These are phyloP conservation scores for Botrytis tulipae DNA, from an alignment of 2,329 filamentous ascomycete genomes.

Conservation along the genomic window DNA sequence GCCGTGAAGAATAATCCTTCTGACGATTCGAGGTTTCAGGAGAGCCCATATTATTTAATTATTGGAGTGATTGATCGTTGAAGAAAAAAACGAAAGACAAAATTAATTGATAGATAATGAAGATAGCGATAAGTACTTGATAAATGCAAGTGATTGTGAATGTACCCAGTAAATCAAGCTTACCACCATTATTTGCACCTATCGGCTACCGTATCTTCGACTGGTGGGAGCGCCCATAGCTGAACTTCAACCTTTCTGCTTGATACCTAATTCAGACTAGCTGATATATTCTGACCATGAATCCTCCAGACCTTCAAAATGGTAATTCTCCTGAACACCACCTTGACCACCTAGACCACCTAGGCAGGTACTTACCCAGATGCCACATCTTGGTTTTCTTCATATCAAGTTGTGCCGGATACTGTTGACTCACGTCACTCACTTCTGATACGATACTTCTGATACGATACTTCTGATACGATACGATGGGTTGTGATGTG, in stretches of 20 bases:
- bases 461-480: no score
- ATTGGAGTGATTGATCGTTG: neutral
- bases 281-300: neutral
- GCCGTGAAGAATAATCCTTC: conserved; percentile 26
- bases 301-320: neutral
- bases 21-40: conserved; percentile 21
- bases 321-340: neutral
- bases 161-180: neutral
- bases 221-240: neutral
- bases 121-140: neutral
- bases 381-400: neutral
- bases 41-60: conserved; percentile 26
- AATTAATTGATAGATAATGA: neutral
- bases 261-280: conserved; percentile 6
- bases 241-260: neutral
- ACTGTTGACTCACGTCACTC: neutral
- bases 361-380: neutral
- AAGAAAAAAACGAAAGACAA: neutral
- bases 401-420: neutral
- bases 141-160: neutral
- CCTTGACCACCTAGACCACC: neutral
- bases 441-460: neutral
- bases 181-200: neutral
- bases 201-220: neutral
- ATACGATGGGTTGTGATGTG: neutral